Percentiles rank a stretch among this genome's conserved stretches.
These are phyloP conservation scores for Adansonia madagascariensis DNA, from an alignment of 441 rosid species.

Conservation along the genomic window DNA sequence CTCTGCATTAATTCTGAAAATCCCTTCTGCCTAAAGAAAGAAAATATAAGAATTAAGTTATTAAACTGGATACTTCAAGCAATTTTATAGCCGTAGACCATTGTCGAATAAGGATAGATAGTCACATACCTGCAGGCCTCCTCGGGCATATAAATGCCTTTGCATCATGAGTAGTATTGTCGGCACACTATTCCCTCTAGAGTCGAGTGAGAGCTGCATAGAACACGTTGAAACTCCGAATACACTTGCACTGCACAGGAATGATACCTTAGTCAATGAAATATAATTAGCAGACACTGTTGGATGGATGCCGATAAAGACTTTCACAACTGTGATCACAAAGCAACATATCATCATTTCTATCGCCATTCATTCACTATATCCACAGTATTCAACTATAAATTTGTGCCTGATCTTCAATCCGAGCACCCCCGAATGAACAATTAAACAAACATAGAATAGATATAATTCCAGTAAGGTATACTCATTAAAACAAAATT, in stretches of 20 bases:
- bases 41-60: background rate
- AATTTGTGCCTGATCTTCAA: background rate
- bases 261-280: slow-evolving; percentile 13
- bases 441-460: slow-evolving; percentile 11
- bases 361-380: slow-evolving; percentile 3
- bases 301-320: background rate
- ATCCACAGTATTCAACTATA: background rate
- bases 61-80: slow-evolving; percentile 8
- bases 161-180: slow-evolving; percentile 73
- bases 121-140: slow-evolving; percentile 56
- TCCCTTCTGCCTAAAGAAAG: slow-evolving; percentile 68
- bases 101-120: background rate
- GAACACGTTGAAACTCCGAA: slow-evolving; percentile 78
- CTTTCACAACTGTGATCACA: background rate
- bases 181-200: slow-evolving; percentile 69
- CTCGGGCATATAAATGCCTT: slow-evolving; percentile 65
- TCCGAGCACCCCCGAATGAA: background rate
- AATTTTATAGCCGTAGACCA: background rate
- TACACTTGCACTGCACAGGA: slow-evolving; percentile 58
- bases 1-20: slow-evolving; percentile 83
- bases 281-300: background rate
- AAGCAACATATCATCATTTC: background rate
- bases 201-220: slow-evolving; percentile 73
- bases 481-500: background rate
- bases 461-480: slow-evolving; percentile 12